Base-by-base conservation (phyloP, 2,329 filamentous ascomycete species). In the Aspergillus alliaceus region DNA sequence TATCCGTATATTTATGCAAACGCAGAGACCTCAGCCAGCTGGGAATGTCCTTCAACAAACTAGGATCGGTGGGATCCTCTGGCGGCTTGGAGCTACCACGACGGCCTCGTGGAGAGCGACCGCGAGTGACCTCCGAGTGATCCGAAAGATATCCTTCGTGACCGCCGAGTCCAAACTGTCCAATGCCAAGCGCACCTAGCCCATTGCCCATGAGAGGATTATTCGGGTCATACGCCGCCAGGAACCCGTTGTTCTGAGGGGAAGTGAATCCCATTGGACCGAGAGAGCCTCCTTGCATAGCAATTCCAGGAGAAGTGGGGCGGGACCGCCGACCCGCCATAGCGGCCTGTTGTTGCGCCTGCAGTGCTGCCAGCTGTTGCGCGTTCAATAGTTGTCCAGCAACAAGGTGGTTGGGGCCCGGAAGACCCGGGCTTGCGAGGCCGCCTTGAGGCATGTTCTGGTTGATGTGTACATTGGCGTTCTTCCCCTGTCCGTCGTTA, bases 1-100 rank as follows among this genome's bases (percentile, higher is more conserved):
- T 96, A 66, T 99, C 95, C 9, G 95, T 99, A 77, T 99, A 99
- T 81, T 99, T 99, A 82, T 99, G 95, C 68, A 99, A 82, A 59
- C 95, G 87, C 72, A 98, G 83, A 74, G 92, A 97, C 72, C 95
- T 87, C 69, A 99, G 84, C 95, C 95, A 99, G 74, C 88, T 90
- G 54, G 95, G 93, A 65, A 99, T 97, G 71, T 99, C 95, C 77
- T 96, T 90, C 66, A 99, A 83, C 59, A 99, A 84, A 40, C 84
- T 87, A 15, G 90, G 89, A 75, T 99, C 95, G 20, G 93, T 98
- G 4, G 95, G 95, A 70, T 99, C 95, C 81, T 99, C 95, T 47
- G 95, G 95, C 29, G 95, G 95, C 83, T 98, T 99, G 42, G 91
- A 96, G 81, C 89, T 97, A 63, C 95, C 95, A 65, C 95, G 85